Base-by-base conservation (phyloP, 495 filamentous ascomycete genomes). In the Penicillium tannophilum region DNA sequence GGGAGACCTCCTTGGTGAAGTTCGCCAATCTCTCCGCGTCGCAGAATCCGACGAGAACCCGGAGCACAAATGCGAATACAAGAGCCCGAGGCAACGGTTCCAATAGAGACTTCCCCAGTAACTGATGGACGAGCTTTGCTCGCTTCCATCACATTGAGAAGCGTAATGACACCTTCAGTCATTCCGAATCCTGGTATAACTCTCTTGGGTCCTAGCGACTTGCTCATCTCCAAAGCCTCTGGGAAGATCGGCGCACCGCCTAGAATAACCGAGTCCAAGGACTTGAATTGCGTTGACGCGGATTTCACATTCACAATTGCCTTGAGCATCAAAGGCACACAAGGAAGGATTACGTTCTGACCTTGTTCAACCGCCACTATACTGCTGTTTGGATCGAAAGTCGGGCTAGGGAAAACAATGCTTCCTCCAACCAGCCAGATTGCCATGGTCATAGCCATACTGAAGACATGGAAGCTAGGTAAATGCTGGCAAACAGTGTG, bases 391-490 rank as follows among this genome's bases (percentile, higher is more conserved):
- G 74, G 65, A 56, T 74, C 64, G 55, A 79, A 77, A 14, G 62
- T 42, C 11, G 54, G 55, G 14, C 63, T 65, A 0, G 75, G 70
- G 52, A 67, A 63, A 17, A 78, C 57, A 19, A 79, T 60, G 20
- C 62, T 64, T n/a, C 56, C 68, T 12, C 71, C 75, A 19, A 57
- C 58, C 7, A 63, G 46, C 72, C 71, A 79, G 30, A 64, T 62
- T 2, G 52, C 56, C 11, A 79, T 63, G 6, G 56, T 63, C 42
- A 70, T 58, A 46, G 57, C 66, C 31, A 77, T 63, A 19, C 63
- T 73, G 50, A 67, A 71, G 42, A 77, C 67, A 60, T 79, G 75
- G 54, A 65, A 76, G 30, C 56, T 46, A 5, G 75, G 76, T 11
- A 75, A 63, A 55, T 76, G 72, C 20, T 73, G 68, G 16, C 72